Percentiles rank a stretch among this genome's conserved stretches.
Evolutionary conservation across 1,284 basidiomycete species (phyloP).

Genomic region (Ganoderma lingzhi): DNA sequence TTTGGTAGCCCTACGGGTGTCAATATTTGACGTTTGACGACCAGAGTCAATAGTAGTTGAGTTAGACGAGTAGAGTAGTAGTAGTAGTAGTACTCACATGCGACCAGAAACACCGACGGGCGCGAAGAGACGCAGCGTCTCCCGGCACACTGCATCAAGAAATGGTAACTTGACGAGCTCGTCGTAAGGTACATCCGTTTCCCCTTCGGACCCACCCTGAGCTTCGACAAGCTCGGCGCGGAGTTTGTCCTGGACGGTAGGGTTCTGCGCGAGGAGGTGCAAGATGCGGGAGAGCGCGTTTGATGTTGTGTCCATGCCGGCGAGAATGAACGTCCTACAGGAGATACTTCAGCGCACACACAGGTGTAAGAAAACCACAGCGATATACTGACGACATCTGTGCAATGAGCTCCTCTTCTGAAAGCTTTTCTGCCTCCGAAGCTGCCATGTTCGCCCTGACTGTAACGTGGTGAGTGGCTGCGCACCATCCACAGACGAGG

Average conservation of each 20-base stretch:
- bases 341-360: background rate
- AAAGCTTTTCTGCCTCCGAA: background rate
- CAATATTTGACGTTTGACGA: background rate
- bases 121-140: conserved; percentile 55
- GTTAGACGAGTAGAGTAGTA: too few relatives aligned
- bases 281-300: conserved; percentile 21
- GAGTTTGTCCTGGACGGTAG: conserved; percentile 4
- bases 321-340: conserved; percentile 16
- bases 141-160: conserved; percentile 53
- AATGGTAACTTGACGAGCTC: conserved; percentile 46
- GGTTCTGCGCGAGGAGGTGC: conserved; percentile 18
- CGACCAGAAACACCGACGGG: background rate
- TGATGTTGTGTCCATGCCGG: conserved; percentile 17
- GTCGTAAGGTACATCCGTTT: conserved; percentile 9
- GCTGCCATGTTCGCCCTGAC: conserved; percentile 15
- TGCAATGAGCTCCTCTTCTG: conserved; percentile 12
- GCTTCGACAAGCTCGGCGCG: conserved; percentile 5
- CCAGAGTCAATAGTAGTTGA: too few relatives aligned
- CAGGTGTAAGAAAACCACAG: background rate
- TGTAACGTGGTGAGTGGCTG: background rate
- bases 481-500: too few relatives aligned
- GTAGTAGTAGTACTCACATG: background rate
- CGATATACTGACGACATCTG: conserved; percentile 9
- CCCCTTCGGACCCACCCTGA: conserved; percentile 34
- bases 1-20: background rate